These are phyloP conservation scores for Haematococcus lacustris DNA, from an alignment of 139 green algal species.

Conservation along the genomic window DNA sequence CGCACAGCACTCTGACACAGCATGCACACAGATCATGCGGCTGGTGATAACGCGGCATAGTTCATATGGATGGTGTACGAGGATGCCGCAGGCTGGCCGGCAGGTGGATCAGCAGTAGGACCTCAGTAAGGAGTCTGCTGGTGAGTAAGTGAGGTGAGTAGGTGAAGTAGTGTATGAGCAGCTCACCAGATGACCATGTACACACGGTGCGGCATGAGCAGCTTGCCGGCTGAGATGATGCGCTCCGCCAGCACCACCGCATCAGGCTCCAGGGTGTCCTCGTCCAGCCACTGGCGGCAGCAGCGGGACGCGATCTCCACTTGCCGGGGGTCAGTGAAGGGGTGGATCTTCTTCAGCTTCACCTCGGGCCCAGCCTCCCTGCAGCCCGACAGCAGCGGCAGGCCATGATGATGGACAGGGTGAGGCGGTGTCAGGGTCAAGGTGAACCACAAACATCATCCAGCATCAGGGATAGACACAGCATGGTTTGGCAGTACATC, in stretches of 20 bases:
- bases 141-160: too few species aligned
- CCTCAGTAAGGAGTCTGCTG: too few species aligned
- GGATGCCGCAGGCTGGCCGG: too few species aligned
- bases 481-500: background rate
- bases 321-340: slow-evolving; percentile 33
- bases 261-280: slow-evolving; percentile 8
- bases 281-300: slow-evolving; percentile 22
- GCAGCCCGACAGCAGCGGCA: background rate
- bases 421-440: background rate
- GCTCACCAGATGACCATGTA: slow-evolving; percentile 31
- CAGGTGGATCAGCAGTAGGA: too few species aligned
- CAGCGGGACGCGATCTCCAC: slow-evolving; percentile 39
- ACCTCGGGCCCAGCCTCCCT: slow-evolving; percentile 13
- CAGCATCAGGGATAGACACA: background rate
- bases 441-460: background rate
- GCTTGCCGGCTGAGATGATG: slow-evolving; percentile 10
- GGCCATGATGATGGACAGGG: background rate
- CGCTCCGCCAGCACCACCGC: slow-evolving; percentile 10
- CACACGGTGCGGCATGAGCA: slow-evolving; percentile 17
- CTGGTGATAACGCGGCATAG: too few species aligned
- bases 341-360: slow-evolving; percentile 30
- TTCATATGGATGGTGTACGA: too few species aligned
- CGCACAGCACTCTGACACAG: too few species aligned
- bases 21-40: too few species aligned
- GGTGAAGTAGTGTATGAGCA: too few species aligned